These are phyloP conservation scores for Dendrothele bispora DNA, from an alignment of 768 basidiomycete species.

Conservation along the genomic window DNA sequence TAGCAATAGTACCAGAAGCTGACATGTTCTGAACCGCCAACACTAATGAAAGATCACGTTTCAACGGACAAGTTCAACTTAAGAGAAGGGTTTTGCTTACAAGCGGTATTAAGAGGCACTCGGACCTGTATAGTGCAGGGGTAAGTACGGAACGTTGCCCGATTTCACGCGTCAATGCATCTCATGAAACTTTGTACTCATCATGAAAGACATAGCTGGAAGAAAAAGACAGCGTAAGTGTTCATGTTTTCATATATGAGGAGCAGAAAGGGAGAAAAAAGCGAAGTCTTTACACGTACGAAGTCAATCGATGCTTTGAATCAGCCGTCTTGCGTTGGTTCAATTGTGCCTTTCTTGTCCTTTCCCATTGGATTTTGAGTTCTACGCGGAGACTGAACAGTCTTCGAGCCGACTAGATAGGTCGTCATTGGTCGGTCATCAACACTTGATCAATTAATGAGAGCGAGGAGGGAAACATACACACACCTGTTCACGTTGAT, in stretches of 20 bases:
- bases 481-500: constrained; percentile 56
- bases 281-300: no score
- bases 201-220: constrained; percentile 55
- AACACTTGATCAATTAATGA: background rate
- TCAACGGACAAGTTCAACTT: constrained; percentile 59
- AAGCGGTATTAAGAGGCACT: constrained; percentile 49
- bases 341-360: constrained; percentile 54
- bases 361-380: constrained; percentile 18
- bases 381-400: constrained; percentile 15
- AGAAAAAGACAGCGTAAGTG: no score
- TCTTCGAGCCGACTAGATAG: constrained; percentile 7
- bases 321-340: constrained; percentile 59
- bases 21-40: constrained; percentile 73
- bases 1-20: constrained; percentile 52
- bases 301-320: constrained; percentile 61
- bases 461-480: background rate
- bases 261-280: no score
- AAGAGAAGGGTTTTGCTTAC: constrained; percentile 59
- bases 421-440: no score
- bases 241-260: no score
- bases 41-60: constrained; percentile 18
- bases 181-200: constrained; percentile 55
- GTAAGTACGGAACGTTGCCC: no score
- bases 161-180: constrained; percentile 57
- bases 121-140: constrained; percentile 44